Conservation (phyloP, 177 flowering plant species). For the Telopea speciosissima region DNA sequence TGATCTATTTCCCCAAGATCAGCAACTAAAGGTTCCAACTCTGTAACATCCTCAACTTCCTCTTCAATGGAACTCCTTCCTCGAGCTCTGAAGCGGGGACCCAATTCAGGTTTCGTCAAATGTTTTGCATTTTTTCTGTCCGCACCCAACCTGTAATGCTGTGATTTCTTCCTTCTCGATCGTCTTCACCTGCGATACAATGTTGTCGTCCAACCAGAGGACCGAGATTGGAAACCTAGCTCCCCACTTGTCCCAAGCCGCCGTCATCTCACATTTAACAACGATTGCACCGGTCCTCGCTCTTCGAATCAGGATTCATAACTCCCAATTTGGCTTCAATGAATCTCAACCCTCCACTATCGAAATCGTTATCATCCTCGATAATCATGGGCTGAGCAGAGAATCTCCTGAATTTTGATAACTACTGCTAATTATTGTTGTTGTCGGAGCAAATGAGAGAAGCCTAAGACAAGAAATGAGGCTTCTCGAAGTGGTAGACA, state of each 20-base stretch:
- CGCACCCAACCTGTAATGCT: conserved; percentile 94
- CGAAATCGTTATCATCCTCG: conserved; percentile 14
- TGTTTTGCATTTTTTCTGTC: no score
- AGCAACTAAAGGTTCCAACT: no score
- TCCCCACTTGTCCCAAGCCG: conserved; percentile 97
- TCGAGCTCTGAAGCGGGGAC: no score
- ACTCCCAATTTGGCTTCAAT: conserved; percentile 43
- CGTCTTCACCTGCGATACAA: conserved; percentile 90
- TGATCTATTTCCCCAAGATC: no score
- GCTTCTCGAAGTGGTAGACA: conserved; percentile 54
- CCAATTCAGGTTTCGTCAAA: no score
- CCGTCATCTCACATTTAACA: conserved; percentile 88
- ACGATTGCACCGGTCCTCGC: conserved; percentile 85
- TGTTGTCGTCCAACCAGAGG: conserved; percentile 85
- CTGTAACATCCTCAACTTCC: conserved; percentile 49
- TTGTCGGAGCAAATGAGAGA: conserved; percentile 23
- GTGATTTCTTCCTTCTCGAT: conserved; percentile 72
- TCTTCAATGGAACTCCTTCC: no score
- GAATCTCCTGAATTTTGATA: conserved; percentile 31
- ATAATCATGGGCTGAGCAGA: conserved; percentile 19
- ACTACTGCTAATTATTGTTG: conserved; percentile 1
- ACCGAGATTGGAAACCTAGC: conserved; percentile 68
- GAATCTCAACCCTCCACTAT: conserved; percentile 17
- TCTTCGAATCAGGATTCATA: conserved; percentile 62
- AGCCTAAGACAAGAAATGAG: conserved; percentile 42